Evolutionary conservation across 1,284 basidiomycete species (phyloP).

Genomic region (Irpex sp.): DNA sequence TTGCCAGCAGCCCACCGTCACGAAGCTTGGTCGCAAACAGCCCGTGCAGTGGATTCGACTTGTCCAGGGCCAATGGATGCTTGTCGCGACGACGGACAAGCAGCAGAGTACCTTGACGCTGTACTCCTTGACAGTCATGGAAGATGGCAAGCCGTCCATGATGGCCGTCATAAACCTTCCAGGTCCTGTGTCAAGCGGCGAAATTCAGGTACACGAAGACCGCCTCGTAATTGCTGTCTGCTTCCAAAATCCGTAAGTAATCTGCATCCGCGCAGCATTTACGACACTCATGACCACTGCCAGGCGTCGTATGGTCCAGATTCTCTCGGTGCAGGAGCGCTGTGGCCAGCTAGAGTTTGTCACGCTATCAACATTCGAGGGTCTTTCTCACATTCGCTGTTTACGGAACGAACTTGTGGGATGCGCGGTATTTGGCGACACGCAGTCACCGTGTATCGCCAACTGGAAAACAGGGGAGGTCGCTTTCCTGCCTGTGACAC

Average conservation of each 20-base stretch:
- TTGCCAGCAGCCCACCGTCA: conserved; percentile 3
- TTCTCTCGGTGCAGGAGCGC: conserved; percentile 7
- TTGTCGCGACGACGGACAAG: conserved; percentile 8
- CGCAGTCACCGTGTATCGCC: conserved; percentile 8
- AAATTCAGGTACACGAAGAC: conserved; percentile 13
- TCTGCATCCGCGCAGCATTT: not conserved
- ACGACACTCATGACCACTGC: not conserved
- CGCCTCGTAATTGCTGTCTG: conserved; percentile 12
- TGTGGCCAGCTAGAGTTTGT: conserved; percentile 1
- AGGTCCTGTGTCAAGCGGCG: conserved; percentile 13
- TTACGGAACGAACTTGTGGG: conserved; percentile 10
- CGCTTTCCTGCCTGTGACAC: conserved; percentile 4
- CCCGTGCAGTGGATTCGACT: conserved; percentile 14
- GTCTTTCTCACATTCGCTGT: conserved; percentile 12
- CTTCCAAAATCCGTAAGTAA: conserved; percentile 13
- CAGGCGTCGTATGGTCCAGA: conserved; percentile 9
- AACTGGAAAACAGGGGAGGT: conserved; percentile 15
- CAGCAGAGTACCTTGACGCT: conserved; percentile 8
- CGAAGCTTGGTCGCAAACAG: conserved; percentile 5
- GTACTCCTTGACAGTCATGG: conserved; percentile 7
- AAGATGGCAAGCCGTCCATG: not conserved
- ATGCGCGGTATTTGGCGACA: conserved; percentile 7
- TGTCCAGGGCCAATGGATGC: conserved; percentile 11
- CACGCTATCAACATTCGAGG: conserved; percentile 8
- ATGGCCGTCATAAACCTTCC: conserved; percentile 5